Evolutionary conservation across 495 filamentous ascomycete genomes (phyloP).

Genomic region (Penicillium flavigenum): DNA sequence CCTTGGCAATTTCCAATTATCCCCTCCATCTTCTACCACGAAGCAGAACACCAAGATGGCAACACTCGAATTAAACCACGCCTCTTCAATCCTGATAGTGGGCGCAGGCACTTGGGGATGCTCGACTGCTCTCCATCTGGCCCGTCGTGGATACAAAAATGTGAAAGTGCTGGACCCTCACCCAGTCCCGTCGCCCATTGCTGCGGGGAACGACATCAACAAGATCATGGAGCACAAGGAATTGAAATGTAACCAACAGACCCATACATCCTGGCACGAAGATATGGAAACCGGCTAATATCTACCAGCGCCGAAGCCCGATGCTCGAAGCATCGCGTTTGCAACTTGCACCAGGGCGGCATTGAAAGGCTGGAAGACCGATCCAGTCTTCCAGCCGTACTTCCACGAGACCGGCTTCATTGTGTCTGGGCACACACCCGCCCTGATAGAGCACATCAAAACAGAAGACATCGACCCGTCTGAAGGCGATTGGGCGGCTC

Average conservation of each 20-base stretch:
- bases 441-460: conserved; percentile 37
- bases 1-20: no score
- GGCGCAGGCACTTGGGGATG: conserved; percentile 55
- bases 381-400: conserved; percentile 47
- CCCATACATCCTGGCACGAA: not conserved
- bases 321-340: conserved; percentile 36
- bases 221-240: conserved; percentile 54
- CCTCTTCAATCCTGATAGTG: conserved; percentile 39
- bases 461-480: conserved; percentile 34
- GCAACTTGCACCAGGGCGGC: conserved; percentile 38
- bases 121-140: conserved; percentile 51
- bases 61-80: no score
- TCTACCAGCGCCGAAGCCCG: conserved; percentile 13
- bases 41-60: no score
- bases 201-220: conserved; percentile 56
- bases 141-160: conserved; percentile 46
- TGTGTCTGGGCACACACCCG: conserved; percentile 40
- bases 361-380: conserved; percentile 46
- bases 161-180: conserved; percentile 50
- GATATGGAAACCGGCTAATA: conserved; percentile 12
- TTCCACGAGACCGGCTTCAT: conserved; percentile 54
- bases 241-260: conserved; percentile 39
- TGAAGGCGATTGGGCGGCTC: conserved; percentile 24
- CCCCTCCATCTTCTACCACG: no score
- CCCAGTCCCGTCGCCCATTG: conserved; percentile 48